Conservation (phyloP, 1,139 yeast species). For the Hyphopichia burtonii region DNA sequence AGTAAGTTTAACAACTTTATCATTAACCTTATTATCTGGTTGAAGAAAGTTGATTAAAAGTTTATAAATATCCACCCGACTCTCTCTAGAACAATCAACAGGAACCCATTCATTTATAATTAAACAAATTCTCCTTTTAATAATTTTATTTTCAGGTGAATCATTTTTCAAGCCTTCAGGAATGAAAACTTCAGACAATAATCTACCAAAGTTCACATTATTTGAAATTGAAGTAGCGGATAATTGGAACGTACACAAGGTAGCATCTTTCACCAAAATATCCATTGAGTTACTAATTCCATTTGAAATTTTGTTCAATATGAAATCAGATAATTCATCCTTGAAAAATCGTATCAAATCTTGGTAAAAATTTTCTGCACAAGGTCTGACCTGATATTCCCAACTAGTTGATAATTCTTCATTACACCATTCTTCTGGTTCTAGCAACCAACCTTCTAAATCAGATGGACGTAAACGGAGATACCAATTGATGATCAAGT, state of each 20-base stretch:
- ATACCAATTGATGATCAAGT: constrained; percentile 69
- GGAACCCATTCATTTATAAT: constrained; percentile 81
- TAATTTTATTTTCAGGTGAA: constrained; percentile 52
- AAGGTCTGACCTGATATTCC: constrained; percentile 83
- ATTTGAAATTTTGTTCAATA: constrained; percentile 61
- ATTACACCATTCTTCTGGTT: constrained; percentile 91
- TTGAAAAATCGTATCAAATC: constrained; percentile 69
- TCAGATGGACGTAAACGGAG: constrained; percentile 72
- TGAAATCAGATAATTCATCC: constrained; percentile 56
- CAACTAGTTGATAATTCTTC: constrained; percentile 77
- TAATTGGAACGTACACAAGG: constrained; percentile 76
- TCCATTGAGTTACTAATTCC: constrained; percentile 47
- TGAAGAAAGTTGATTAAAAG: constrained; percentile 49
- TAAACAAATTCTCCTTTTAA: constrained; percentile 74
- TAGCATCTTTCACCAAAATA: constrained; percentile 72
- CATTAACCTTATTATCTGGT: constrained; percentile 47
- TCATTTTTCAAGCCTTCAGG: constrained; percentile 60
- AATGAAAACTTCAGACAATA: constrained; percentile 57
- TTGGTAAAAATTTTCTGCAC: constrained; percentile 83
- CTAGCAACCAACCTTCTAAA: constrained; percentile 74
- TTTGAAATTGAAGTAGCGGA: constrained; percentile 68
- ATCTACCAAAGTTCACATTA: constrained; percentile 59
- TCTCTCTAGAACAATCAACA: constrained; percentile 59
- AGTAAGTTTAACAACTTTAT: constrained; percentile 72
- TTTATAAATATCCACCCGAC: constrained; percentile 59